Evolutionary conservation across 2,329 filamentous ascomycete genomes (phyloP).

Genomic region (Dactylellina cionopaga): DNA sequence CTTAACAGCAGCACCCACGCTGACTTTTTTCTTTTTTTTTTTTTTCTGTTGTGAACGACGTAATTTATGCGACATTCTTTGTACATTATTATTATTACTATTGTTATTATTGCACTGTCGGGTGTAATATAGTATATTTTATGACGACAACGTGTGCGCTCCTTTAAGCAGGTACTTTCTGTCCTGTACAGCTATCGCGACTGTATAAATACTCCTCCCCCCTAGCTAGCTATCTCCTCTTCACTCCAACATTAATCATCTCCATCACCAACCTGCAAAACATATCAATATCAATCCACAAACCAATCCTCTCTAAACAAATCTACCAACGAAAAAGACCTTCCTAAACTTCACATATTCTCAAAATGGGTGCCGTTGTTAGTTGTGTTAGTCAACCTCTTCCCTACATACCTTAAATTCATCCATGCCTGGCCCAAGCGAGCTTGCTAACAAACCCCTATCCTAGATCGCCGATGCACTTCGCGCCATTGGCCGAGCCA

Average conservation of each 20-base stretch:
- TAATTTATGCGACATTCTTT: background rate
- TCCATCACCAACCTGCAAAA: background rate
- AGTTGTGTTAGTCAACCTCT: slow-evolving; percentile 28
- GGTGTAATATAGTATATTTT: too few relatives aligned
- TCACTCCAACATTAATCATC: too few relatives aligned
- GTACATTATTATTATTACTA: too few relatives aligned
- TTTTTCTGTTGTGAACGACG: too few relatives aligned
- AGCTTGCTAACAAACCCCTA: background rate
- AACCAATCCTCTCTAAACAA: background rate
- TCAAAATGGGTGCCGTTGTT: slow-evolving; percentile 46
- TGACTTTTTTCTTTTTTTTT: too few relatives aligned
- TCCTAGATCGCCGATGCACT: slow-evolving; percentile 39
- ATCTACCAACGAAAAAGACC: background rate
- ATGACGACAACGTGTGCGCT: slow-evolving; percentile 6
- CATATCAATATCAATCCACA: background rate
- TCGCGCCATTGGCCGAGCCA: slow-evolving; percentile 39
- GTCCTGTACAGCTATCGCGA: background rate
- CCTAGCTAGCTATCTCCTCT: background rate
- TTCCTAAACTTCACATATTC: background rate
- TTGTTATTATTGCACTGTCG: too few relatives aligned
- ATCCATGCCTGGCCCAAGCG: background rate
- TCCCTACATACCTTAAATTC: background rate
- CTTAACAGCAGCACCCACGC: too few relatives aligned
- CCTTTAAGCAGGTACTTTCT: background rate
- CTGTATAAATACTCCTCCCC: background rate